Percentiles rank a stretch among this genome's conserved stretches.
Conservation (phyloP, 768 basidiomycete genomes). For the Lyophyllum atratum region DNA sequence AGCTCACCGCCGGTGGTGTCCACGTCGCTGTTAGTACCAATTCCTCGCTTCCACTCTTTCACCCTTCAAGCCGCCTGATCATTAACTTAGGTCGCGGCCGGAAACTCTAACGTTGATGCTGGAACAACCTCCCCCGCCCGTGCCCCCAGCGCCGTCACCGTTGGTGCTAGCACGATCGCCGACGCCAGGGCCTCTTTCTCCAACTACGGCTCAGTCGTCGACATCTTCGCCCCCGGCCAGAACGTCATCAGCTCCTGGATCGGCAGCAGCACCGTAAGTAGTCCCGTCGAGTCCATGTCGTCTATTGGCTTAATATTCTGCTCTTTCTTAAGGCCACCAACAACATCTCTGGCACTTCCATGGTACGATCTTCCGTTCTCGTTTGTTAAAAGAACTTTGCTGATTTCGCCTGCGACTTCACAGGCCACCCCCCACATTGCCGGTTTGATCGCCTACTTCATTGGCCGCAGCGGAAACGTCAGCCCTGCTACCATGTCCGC, state of each 20-base stretch:
- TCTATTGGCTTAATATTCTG: neutral
- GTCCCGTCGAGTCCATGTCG: neutral
- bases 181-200: conserved; percentile 34
- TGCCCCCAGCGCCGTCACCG: conserved; percentile 8
- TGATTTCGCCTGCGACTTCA: neutral
- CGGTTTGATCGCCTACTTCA: conserved; percentile 12
- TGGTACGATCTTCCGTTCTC: conserved; percentile 1
- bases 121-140: conserved; percentile 1
- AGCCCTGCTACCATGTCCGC: conserved; percentile 7
- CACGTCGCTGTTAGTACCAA: conserved; percentile 25
- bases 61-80: neutral
- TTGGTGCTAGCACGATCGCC: conserved; percentile 23
- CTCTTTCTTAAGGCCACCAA: neutral
- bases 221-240: conserved; percentile 35
- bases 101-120: conserved; percentile 9
- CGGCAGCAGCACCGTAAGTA: conserved; percentile 13
- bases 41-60: neutral
- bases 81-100: conserved; percentile 11
- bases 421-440: conserved; percentile 16
- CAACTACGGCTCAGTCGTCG: conserved; percentile 34
- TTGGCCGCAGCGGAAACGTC: conserved; percentile 1
- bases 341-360: conserved; percentile 12
- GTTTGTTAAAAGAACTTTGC: neutral
- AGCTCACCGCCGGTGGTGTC: conserved; percentile 28
- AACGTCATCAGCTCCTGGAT: conserved; percentile 27